Conservation (phyloP, 345 rosid species). For the Hypericum perforatum region DNA sequence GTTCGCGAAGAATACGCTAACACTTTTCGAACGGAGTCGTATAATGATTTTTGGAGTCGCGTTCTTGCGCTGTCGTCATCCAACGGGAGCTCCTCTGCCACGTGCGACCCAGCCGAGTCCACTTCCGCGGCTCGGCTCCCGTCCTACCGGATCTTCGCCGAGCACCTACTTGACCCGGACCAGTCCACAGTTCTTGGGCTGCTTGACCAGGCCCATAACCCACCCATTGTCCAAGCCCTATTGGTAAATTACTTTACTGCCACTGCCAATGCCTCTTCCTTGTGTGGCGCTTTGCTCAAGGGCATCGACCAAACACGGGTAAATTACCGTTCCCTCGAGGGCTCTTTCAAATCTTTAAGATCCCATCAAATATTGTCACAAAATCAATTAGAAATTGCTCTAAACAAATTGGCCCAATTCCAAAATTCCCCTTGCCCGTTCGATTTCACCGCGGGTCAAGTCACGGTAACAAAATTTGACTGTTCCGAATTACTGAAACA, state of each 20-base stretch:
- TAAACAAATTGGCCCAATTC: slow-evolving; percentile 22
- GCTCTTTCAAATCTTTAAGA: slow-evolving; percentile 15
- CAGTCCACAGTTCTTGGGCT: slow-evolving; percentile 29
- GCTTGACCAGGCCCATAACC: slow-evolving; percentile 22
- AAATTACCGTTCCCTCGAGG: slow-evolving; percentile 22
- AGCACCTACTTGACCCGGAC: slow-evolving; percentile 63
- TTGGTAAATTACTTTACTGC: slow-evolving; percentile 42
- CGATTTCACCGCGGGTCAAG: slow-evolving; percentile 16
- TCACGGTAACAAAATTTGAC: slow-evolving; percentile 24
- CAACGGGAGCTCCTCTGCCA: slow-evolving; percentile 8
- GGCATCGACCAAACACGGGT: slow-evolving; percentile 39
- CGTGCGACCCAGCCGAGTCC: slow-evolving; percentile 25
- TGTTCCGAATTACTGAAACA: slow-evolving; percentile 38
- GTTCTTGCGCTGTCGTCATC: slow-evolving; percentile 18
- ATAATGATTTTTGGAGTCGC: slow-evolving; percentile 63
- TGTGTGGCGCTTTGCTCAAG: slow-evolving; percentile 44
- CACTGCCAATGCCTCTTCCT: slow-evolving; percentile 49
- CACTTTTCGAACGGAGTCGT: slow-evolving; percentile 79
- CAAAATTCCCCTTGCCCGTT: slow-evolving; percentile 27
- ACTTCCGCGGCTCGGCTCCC: slow-evolving; percentile 61
- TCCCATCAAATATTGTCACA: background rate
- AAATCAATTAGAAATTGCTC: background rate
- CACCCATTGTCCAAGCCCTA: slow-evolving; percentile 22
- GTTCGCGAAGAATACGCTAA: slow-evolving; percentile 75
- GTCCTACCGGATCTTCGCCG: slow-evolving; percentile 63